These are phyloP conservation scores for Endocladia muricata DNA, from an alignment of 31 red algal species.

Conservation along the genomic window DNA sequence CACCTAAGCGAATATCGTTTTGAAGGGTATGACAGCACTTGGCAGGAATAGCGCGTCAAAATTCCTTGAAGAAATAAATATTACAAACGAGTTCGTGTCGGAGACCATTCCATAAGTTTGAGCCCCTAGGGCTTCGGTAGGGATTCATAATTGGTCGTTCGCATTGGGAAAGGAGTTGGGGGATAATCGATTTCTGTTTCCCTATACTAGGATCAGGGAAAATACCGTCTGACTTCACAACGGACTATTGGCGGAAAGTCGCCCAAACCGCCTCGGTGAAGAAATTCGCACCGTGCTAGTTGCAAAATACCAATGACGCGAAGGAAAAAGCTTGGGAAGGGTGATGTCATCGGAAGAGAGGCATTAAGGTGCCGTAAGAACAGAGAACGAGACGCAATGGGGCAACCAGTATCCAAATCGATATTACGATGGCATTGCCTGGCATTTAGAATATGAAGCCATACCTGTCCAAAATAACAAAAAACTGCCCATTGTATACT, in stretches of 20 bases:
- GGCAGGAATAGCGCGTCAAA: constrained; percentile 41
- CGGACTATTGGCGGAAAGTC: not conserved
- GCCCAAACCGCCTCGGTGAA: not conserved
- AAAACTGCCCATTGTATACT: not conserved
- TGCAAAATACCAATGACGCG: not conserved
- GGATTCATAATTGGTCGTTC: not conserved
- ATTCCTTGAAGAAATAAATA: constrained; percentile 17
- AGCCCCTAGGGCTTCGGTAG: constrained; percentile 14
- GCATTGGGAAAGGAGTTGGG: constrained; percentile 2
- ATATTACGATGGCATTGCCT: not conserved
- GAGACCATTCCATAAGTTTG: constrained; percentile 5
- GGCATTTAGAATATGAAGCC: not conserved
- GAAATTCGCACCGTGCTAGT: not conserved
- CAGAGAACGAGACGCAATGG: not conserved
- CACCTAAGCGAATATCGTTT: not conserved
- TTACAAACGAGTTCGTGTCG: constrained; percentile 1
- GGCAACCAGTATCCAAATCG: constrained; percentile 8
- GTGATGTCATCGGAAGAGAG: not conserved
- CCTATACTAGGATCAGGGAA: not conserved
- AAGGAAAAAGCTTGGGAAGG: not conserved
- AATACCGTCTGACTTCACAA: constrained; percentile 10
- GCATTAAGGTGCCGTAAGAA: not conserved
- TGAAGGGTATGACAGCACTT: not conserved
- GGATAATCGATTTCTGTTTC: not conserved
- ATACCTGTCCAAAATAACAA: not conserved